Evolutionary conservation across 306 rosid genomes (phyloP).

Genomic region (Prunus fruticosa): DNA sequence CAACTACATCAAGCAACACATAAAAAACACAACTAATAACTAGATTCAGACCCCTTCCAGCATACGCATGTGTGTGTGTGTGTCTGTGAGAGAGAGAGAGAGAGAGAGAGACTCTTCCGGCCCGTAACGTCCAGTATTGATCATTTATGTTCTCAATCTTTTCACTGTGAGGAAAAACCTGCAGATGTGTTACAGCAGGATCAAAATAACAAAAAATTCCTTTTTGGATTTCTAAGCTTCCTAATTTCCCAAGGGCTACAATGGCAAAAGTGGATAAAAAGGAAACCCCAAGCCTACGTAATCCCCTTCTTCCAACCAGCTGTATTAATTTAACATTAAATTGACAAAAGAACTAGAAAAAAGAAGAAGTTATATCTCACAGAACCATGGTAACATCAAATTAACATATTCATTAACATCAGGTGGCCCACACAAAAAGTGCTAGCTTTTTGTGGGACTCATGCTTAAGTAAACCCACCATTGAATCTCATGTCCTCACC

Average conservation of each 20-base stretch:
- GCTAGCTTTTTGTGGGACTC: neutral
- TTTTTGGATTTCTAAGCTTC: neutral
- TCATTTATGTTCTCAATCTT: conserved; percentile 86
- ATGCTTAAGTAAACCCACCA: neutral
- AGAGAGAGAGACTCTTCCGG: conserved; percentile 66
- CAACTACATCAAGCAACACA: neutral
- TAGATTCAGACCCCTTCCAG: neutral
- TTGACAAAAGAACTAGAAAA: neutral
- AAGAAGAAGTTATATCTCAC: neutral
- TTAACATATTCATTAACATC: neutral
- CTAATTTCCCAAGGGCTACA: neutral
- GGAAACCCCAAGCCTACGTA: neutral
- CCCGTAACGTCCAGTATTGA: conserved; percentile 93
- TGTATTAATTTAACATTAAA: too few species aligned
- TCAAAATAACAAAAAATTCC: neutral
- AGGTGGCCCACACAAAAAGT: neutral
- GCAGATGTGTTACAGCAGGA: conserved; percentile 23
- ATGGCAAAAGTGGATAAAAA: neutral
- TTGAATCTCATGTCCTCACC: neutral
- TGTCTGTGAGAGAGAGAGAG: neutral
- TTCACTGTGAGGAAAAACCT: conserved; percentile 83
- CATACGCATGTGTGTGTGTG: neutral
- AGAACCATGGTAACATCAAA: neutral
- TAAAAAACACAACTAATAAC: neutral
- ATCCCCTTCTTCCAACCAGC: neutral